Evolutionary conservation across 1,284 basidiomycete genomes (phyloP), one percentile per base, ranked within the genome.

Genomic region (Stygiomarasmius scandens): DNA sequence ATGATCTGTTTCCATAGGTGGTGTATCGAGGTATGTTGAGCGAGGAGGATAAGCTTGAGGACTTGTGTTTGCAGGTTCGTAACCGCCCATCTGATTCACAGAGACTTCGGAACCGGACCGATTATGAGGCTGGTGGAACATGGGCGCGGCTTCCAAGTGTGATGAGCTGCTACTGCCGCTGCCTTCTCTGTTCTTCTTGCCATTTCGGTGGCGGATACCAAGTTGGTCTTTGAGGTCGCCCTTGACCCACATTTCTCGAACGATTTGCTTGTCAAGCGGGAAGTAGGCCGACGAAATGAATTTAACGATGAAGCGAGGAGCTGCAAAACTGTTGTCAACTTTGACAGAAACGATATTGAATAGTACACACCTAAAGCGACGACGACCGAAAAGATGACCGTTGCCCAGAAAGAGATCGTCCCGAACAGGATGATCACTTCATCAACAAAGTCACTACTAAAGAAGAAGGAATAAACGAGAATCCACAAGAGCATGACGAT

Each of bases 171-270:
- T 56, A 56, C 53, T 61, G 8, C 51, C 23, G 25, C 46, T 52
- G 27, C 58, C 29, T 53, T 70, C 73, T 61, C 71, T 76, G 49
- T 73, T 73, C 56, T 77, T 79, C 65, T 68, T 82, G 54, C 63
- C 74, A 61, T 78, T 82, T 52, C 86, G 77, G 66, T 85, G 87
- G 46, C 75, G 71, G 55, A 96, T 82, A 0, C 93, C 93, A 0
- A 96, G 80, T 50, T 82, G 84, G 59, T 92, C 89, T 69, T 96
- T 95, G 55, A 96, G 79, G 66, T 93, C 85, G 3, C 93, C 93
- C 50, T 74, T 72, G 5, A 95, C 89, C 93, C 93, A 96, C 78
- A 86, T 89, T 73, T 97, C 95, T 20, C 95, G 86, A 10, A 97
- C 79, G 59, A 96, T 89, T 66, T 96, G 92, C 69, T 85, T 87